Conservation (phyloP, 768 basidiomycete genomes). For the Lactarius quietus region DNA sequence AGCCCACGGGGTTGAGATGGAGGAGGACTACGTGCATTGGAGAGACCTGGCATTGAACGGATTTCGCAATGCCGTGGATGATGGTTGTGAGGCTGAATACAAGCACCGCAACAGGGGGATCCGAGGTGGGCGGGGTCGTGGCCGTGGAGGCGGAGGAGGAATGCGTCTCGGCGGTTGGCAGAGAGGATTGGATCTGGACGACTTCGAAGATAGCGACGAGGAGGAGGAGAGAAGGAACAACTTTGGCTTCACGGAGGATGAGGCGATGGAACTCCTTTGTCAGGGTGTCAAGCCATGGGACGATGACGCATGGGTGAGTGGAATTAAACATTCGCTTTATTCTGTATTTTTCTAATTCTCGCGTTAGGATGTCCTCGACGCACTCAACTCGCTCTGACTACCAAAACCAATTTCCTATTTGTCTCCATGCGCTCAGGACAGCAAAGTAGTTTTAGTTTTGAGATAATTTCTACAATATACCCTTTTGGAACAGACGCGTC, state of each 20-base stretch:
- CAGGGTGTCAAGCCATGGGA: conserved; percentile 47
- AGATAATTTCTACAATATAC: neutral
- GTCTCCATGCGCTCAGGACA: neutral
- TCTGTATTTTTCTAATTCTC: neutral
- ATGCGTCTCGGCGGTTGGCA: neutral
- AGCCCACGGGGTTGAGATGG: neutral
- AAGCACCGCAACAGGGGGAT: neutral
- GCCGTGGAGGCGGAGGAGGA: neutral
- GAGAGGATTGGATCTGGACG: conserved; percentile 5
- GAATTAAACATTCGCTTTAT: neutral
- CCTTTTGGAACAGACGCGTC: neutral
- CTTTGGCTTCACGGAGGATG: conserved; percentile 35
- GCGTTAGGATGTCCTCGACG: conserved; percentile 12
- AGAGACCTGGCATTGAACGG: neutral
- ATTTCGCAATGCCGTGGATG: neutral
- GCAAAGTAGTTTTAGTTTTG: neutral
- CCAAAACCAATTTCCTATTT: neutral
- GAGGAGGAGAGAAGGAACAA: conserved; percentile 27
- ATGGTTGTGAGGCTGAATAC: neutral
- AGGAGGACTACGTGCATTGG: neutral
- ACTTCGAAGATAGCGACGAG: conserved; percentile 16
- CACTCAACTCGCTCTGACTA: neutral
- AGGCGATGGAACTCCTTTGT: conserved; percentile 35
- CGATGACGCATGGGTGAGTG: conserved; percentile 40
- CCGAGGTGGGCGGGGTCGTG: neutral